phyloP scores from a whole-genome alignment of 345 rosid species.

The Populus pruinosa region DNA sequence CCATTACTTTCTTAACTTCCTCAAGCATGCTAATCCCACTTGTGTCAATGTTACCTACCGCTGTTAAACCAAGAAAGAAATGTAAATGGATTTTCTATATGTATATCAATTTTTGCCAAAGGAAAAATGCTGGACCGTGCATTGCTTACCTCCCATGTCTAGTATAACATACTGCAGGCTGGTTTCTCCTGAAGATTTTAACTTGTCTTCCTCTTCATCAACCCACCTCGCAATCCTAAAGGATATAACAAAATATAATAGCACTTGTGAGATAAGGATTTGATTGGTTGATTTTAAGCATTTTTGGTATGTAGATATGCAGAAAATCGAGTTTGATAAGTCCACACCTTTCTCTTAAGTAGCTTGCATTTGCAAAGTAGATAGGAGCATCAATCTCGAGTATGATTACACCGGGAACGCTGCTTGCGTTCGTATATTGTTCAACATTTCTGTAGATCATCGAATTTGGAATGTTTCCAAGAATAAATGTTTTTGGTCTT shows the following conservation, averaged over 20 bases:
- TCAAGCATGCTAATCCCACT: constrained; percentile 98
- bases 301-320: not conserved
- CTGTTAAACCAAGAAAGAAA: constrained; percentile 30
- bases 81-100: not conserved
- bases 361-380: constrained; percentile 77
- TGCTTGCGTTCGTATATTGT: constrained; percentile 57
- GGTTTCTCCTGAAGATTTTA: constrained; percentile 46
- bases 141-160: constrained; percentile 54
- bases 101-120: not conserved
- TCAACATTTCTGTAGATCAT: constrained; percentile 57
- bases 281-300: not conserved
- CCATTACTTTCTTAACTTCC: constrained; percentile 51
- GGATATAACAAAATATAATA: not conserved
- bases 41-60: constrained; percentile 87
- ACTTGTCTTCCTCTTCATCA: constrained; percentile 69
- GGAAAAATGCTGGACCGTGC: not conserved
- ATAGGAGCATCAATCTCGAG: constrained; percentile 81
- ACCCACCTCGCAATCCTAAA: constrained; percentile 76
- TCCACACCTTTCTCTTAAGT: constrained; percentile 75
- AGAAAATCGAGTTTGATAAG: not conserved
- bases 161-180: constrained; percentile 65
- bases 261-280: not conserved
- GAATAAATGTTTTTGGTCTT: constrained; percentile 66
- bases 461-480: constrained; percentile 67
- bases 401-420: constrained; percentile 56